Conservation (phyloP, 2,329 filamentous ascomycete genomes). For the Monilinia polystroma region DNA sequence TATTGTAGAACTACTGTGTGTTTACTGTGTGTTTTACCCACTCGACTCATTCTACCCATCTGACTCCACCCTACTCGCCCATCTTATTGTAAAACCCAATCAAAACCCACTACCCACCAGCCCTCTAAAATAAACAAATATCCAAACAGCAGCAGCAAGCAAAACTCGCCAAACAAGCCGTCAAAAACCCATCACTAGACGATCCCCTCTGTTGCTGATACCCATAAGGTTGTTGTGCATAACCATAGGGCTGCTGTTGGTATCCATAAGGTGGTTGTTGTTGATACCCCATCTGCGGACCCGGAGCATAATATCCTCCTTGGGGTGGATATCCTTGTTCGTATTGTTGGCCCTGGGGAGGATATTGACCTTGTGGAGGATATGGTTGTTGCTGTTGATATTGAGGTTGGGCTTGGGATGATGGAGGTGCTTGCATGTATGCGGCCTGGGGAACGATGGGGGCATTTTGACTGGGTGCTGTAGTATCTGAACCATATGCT, state of each 20-base stretch:
- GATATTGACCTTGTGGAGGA: conserved; percentile 19
- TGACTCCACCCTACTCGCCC: background rate
- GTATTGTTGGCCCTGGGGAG: conserved; percentile 17
- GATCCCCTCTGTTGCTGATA: conserved; percentile 43
- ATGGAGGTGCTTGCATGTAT: conserved; percentile 25
- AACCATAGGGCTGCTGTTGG: conserved; percentile 34
- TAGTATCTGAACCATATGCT: conserved; percentile 29
- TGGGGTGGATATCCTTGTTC: conserved; percentile 23
- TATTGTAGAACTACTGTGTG: no score
- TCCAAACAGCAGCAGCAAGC: conserved; percentile 55
- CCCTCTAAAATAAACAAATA: conserved; percentile 45
- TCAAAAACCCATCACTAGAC: conserved; percentile 44
- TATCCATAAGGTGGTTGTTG: conserved; percentile 27
- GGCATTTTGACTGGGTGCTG: background rate
- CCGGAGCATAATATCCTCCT: conserved; percentile 32
- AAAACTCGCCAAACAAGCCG: conserved; percentile 46
- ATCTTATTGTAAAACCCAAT: background rate
- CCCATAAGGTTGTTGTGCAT: conserved; percentile 33
- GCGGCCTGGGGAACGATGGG: conserved; percentile 29
- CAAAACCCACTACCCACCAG: background rate
- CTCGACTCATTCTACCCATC: no score
- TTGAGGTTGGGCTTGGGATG: conserved; percentile 22
- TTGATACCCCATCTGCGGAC: conserved; percentile 33
- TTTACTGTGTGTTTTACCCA: no score
- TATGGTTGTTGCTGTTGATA: conserved; percentile 28